phyloP scores from a whole-genome alignment of 495 filamentous ascomycete species.

The Trichoderma asperelloides region DNA sequence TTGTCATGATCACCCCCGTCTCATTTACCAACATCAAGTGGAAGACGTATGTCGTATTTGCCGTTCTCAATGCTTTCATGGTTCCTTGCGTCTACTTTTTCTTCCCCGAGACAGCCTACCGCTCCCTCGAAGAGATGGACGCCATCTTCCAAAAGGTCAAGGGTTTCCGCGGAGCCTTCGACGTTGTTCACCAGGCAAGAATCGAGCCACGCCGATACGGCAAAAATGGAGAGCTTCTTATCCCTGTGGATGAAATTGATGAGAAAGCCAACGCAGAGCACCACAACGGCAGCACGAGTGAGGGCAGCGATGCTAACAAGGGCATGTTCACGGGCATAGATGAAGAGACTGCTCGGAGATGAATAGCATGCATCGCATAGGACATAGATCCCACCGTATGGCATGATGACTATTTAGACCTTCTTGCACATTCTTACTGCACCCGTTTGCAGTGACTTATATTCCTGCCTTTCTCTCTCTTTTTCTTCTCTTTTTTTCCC shows the following conservation, averaged over 20 bases:
- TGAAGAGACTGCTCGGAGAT: not conserved
- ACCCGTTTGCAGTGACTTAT: not conserved
- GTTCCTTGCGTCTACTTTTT: conserved; percentile 53
- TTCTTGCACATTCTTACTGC: not conserved
- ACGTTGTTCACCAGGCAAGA: conserved; percentile 50
- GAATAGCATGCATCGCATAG: not conserved
- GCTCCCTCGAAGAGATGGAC: conserved; percentile 39
- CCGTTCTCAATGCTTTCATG: conserved; percentile 65
- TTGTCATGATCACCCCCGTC: conserved; percentile 65
- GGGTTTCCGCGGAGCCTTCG: conserved; percentile 42
- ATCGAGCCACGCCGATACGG: conserved; percentile 61
- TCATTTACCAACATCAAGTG: conserved; percentile 59
- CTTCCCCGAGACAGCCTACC: conserved; percentile 52
- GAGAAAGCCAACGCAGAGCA: conserved; percentile 4
- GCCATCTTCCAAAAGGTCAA: conserved; percentile 57
- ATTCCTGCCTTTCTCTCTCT: not conserved
- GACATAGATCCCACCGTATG: not conserved
- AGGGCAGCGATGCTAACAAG: conserved; percentile 4
- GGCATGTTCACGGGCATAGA: not conserved
- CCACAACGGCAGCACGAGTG: conserved; percentile 2
- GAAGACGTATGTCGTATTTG: conserved; percentile 72
- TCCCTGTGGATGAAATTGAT: not conserved
- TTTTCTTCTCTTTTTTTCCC: not conserved
- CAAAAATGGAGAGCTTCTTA: conserved; percentile 56
- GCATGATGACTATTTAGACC: not conserved